Conservation (phyloP, 1,139 yeast species). For the Saccharomyces hybrid region DNA sequence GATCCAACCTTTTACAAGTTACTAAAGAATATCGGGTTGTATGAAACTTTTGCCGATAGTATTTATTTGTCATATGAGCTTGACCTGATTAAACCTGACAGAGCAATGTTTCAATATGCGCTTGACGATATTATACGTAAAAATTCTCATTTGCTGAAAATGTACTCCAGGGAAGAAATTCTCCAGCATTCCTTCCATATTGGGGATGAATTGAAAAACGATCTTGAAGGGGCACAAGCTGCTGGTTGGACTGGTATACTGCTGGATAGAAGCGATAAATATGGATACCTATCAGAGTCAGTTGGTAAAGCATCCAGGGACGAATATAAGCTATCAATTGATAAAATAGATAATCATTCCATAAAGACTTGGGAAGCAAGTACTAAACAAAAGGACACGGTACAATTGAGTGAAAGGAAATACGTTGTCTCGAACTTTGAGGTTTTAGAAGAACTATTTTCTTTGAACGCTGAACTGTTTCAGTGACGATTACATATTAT, state of each 20-base stretch:
- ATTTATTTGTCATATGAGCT: constrained; percentile 50
- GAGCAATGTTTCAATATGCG: constrained; percentile 41
- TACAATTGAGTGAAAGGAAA: constrained; percentile 16
- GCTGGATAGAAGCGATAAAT: constrained; percentile 38
- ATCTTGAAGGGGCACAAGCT: constrained; percentile 43
- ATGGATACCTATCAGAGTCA: constrained; percentile 18
- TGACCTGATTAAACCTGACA: constrained; percentile 46
- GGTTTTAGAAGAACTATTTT: constrained; percentile 11
- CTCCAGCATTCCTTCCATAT: constrained; percentile 48
- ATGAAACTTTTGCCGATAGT: constrained; percentile 35
- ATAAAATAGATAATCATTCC: constrained; percentile 23
- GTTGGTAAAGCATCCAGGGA: constrained; percentile 7
- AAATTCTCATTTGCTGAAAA: constrained; percentile 11
- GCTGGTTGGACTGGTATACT: constrained; percentile 60
- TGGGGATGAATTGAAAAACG: constrained; percentile 54
- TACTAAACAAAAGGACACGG: constrained; percentile 12
- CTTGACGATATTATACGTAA: constrained; percentile 24
- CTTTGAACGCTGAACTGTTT: constrained; percentile 1
- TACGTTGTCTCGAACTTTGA: constrained; percentile 23
- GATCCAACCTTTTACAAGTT: constrained; percentile 45
- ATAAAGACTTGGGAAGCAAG: constrained; percentile 17
- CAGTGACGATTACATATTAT: neutral
- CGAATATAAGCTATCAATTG: constrained; percentile 19
- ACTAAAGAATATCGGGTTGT: constrained; percentile 39
- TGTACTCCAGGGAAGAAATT: constrained; percentile 14